Base-by-base conservation (phyloP, 116 monocot genomes). In the Phalaenopsis hybrid region DNA sequence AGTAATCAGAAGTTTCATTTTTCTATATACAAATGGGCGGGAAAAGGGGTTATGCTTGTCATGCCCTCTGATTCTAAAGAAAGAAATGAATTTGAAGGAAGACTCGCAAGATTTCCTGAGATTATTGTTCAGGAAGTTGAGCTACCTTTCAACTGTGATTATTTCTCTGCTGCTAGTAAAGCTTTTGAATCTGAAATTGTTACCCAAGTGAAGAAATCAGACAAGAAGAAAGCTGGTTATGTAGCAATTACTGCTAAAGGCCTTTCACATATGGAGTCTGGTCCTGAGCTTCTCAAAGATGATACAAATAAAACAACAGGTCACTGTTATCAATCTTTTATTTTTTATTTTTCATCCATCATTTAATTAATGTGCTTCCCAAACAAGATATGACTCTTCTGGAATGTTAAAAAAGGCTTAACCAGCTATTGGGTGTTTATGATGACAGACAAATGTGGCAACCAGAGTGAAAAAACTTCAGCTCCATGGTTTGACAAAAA, bases 11-110 rank as follows among this genome's bases (percentile, higher is more conserved):
- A 87, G n/a, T 96, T 96, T 81, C 96, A 96, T 82, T 96, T 94
- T 81, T 96, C 96, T 12, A 87, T 94, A 74, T 89, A 91, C 78
- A 96, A 86, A 83, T 96, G 96, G 96, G 91, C 91, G 59, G 88
- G 89, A 49, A 94, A 90, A 86, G 94, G 94, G 78, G 94, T 86
- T 78, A 82, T 79, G 25, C 85, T 96, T 13, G 67, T 85, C 21
- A 77, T 91, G 80, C 89, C 93, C 78, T 81, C 84, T 78, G 81
- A 77, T 77, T 77, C 81, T 49, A 81, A 87, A 55, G 86, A 84
- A 72, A 84, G 69, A 75, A 74, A 18, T 81, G 86, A 81, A 57
- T 57, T 58, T 78, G 68, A 82, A 18, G 79, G 82, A 74, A 89
- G 81, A 81, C 5, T 85, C 37, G 68, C 81, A 82, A 89, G 68